These are phyloP conservation scores for Plasmodium gaboni DNA, from an alignment of 169 alveolate species.

Conservation along the genomic window DNA sequence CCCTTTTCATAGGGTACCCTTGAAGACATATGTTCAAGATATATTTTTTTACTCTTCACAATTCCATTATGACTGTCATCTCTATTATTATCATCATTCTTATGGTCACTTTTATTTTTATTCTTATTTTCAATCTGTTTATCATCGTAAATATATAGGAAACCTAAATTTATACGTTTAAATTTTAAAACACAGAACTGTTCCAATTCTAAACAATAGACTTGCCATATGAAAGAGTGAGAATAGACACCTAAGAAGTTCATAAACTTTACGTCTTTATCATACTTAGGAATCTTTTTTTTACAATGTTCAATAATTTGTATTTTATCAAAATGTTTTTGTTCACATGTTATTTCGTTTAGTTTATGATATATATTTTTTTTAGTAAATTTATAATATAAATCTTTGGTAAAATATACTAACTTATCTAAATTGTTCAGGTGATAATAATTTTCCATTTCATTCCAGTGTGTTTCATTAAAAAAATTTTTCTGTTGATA, in stretches of 20 bases:
- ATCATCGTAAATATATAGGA: neutral
- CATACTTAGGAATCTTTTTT: slow-evolving; percentile 33
- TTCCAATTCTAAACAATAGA: slow-evolving; percentile 42
- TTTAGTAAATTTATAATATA: slow-evolving; percentile 60
- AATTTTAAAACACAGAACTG: slow-evolving; percentile 35
- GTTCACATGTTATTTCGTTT: slow-evolving; percentile 71
- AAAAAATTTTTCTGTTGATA: slow-evolving; percentile 50
- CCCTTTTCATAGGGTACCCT: too few relatives aligned
- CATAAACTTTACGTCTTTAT: slow-evolving; percentile 41
- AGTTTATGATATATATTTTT: slow-evolving; percentile 38
- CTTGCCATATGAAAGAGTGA: slow-evolving; percentile 73
- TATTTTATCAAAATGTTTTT: slow-evolving; percentile 66
- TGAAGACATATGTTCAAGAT: too few relatives aligned
- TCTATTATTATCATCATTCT: neutral
- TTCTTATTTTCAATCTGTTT: neutral
- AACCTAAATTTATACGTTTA: slow-evolving; percentile 4
- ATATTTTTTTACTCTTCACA: too few relatives aligned
- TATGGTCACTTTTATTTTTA: neutral
- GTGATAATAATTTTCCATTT: slow-evolving; percentile 56
- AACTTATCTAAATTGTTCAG: slow-evolving; percentile 37
- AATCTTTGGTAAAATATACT: slow-evolving; percentile 62
- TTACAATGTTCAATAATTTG: slow-evolving; percentile 57
- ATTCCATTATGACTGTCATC: neutral
- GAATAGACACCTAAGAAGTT: slow-evolving; percentile 58
- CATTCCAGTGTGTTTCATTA: slow-evolving; percentile 70